Evolutionary conservation across 352 stramenopile genomes (phyloP).

Genomic region (Globisporangium cederbergense): DNA sequence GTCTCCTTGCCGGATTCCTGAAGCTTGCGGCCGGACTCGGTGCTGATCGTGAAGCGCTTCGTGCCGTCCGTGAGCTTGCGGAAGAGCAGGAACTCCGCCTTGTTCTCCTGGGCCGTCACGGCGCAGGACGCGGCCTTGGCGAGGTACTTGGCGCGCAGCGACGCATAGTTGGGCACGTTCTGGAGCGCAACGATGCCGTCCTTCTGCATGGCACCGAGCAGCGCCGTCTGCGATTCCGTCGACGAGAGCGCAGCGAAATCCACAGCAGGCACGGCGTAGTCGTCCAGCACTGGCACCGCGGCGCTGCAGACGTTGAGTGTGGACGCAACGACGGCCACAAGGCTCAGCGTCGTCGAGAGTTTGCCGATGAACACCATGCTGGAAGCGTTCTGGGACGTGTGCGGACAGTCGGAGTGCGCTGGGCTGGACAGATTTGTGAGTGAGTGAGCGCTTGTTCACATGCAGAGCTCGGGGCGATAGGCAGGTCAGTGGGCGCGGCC

Average conservation of each 20-base stretch:
- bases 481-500: too few relatives aligned
- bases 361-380: not conserved
- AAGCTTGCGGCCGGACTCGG: constrained; percentile 37
- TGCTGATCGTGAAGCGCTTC: constrained; percentile 39
- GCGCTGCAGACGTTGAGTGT: not conserved
- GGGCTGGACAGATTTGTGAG: not conserved
- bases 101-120: constrained; percentile 40
- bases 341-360: not conserved
- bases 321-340: not conserved
- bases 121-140: constrained; percentile 52
- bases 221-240: constrained; percentile 19
- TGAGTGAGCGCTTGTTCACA: not conserved
- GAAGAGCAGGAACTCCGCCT: constrained; percentile 64
- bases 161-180: constrained; percentile 61
- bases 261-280: constrained; percentile 51
- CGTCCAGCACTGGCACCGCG: constrained; percentile 16
- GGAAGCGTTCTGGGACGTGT: not conserved
- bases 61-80: constrained; percentile 60
- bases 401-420: not conserved
- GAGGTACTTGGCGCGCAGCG: constrained; percentile 52
- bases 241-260: constrained; percentile 46
- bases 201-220: constrained; percentile 52
- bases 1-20: too few relatives aligned
- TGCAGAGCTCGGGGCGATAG: not conserved
- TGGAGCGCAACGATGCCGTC: constrained; percentile 75